These are phyloP conservation scores for Flaveria brownii DNA, from an alignment of 129 eudicot species.

Conservation along the genomic window DNA sequence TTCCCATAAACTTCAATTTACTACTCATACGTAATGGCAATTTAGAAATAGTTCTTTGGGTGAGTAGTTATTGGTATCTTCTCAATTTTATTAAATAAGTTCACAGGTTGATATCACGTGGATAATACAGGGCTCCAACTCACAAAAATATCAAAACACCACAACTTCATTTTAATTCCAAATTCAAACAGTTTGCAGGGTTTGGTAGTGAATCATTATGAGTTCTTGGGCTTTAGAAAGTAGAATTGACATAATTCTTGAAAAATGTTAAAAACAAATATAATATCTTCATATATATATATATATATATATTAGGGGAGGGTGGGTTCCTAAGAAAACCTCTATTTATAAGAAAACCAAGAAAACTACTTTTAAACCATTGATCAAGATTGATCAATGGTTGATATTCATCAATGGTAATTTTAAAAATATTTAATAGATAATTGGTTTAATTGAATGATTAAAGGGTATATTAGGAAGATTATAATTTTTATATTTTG, in stretches of 20 bases:
- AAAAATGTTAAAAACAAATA: background rate
- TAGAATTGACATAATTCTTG: background rate
- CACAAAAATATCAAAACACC: background rate
- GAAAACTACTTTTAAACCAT: too few species aligned
- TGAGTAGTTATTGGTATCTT: background rate
- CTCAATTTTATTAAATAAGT: background rate
- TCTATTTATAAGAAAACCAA: too few species aligned
- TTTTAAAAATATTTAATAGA: too few species aligned
- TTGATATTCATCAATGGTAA: too few species aligned
- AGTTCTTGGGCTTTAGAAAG: constrained; percentile 1
- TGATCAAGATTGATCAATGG: too few species aligned
- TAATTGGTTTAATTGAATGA: too few species aligned
- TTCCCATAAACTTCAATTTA: background rate
- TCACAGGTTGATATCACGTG: background rate
- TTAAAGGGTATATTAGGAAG: too few species aligned
- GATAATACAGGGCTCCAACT: too few species aligned
- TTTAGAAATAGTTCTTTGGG: background rate
- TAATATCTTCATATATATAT: background rate
- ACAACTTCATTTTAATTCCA: background rate
- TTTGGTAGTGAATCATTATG: background rate
- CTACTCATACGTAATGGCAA: background rate
- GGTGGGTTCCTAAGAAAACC: too few species aligned
- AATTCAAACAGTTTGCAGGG: background rate
- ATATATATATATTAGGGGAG: too few species aligned
- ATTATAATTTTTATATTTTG: too few species aligned